Conservation (phyloP, 805 yeast genomes). For the Brettanomyces bruxellensis region DNA sequence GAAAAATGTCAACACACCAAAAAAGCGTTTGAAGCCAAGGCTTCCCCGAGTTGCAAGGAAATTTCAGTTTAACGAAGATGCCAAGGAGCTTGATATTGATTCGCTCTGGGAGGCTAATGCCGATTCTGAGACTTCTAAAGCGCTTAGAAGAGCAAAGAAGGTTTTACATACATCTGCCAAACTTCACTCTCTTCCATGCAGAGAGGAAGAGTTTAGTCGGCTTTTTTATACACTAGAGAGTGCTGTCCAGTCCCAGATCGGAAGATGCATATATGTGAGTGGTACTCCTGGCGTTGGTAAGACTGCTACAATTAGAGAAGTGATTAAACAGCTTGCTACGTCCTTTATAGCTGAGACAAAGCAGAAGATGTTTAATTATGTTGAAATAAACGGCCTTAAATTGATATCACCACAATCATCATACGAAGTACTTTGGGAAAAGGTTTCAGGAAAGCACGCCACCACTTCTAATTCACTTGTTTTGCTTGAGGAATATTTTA, state of each 20-base stretch:
- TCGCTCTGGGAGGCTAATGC: slow-evolving; percentile 3
- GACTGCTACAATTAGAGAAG: slow-evolving; percentile 88
- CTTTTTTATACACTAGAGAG: slow-evolving; percentile 61
- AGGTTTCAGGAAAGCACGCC: slow-evolving; percentile 50
- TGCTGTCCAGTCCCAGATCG: slow-evolving; percentile 61
- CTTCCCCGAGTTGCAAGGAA: slow-evolving; percentile 7
- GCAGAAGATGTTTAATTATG: slow-evolving; percentile 45
- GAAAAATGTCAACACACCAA: background rate
- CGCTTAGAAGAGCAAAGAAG: slow-evolving; percentile 30
- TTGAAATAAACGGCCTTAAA: slow-evolving; percentile 89
- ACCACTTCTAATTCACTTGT: slow-evolving; percentile 58
- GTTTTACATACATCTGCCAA: slow-evolving; percentile 30
- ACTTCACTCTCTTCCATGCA: slow-evolving; percentile 60
- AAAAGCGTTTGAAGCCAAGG: background rate
- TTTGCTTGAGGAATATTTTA: slow-evolving; percentile 64
- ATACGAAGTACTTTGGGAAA: slow-evolving; percentile 77
- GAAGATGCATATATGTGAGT: slow-evolving; percentile 81
- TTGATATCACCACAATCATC: slow-evolving; percentile 71
- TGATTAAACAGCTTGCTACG: slow-evolving; percentile 52
- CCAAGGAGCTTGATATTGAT: slow-evolving; percentile 6
- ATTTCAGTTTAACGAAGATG: slow-evolving; percentile 6
- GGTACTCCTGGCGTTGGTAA: slow-evolving; percentile 99
- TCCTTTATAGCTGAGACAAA: slow-evolving; percentile 13
- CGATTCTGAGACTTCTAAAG: slow-evolving; percentile 10
- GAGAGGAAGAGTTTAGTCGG: slow-evolving; percentile 74